A percentile compares a stretch with the other conserved stretches of the same genome.
These are phyloP conservation scores for Plasmodiophora brassicae DNA, from an alignment of 208 protist genomes.

Conservation along the genomic window DNA sequence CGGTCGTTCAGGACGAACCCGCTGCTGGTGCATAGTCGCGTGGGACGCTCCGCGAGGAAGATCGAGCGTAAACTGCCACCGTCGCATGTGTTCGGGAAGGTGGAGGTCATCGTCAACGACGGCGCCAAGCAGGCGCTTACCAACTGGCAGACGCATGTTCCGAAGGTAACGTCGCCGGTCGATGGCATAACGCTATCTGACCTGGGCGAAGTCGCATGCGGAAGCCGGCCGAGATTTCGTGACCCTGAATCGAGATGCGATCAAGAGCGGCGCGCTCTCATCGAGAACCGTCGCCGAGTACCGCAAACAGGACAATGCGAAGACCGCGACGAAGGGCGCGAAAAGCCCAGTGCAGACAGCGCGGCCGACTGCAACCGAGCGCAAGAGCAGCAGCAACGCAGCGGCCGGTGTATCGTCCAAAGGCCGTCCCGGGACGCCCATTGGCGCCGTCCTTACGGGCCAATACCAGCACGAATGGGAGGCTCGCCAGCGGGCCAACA, in stretches of 20 bases:
- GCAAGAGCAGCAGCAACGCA: background rate
- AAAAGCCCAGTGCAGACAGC: background rate
- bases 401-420: background rate
- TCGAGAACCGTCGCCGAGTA: background rate
- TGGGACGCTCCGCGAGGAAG: background rate
- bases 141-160: background rate
- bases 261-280: background rate
- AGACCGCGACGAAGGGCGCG: background rate
- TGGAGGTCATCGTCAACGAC: background rate
- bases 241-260: background rate
- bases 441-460: background rate
- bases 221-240: background rate
- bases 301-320: background rate
- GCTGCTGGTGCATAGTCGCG: background rate
- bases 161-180: background rate
- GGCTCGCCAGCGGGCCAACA: background rate
- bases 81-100: background rate
- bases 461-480: background rate
- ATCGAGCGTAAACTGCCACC: background rate
- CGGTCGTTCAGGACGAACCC: background rate
- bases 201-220: too few species aligned
- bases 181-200: too few species aligned
- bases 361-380: background rate
- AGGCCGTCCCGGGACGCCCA: too few species aligned
- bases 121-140: background rate